Evolutionary conservation across 1,284 basidiomycete genomes (phyloP).

Genomic region (Fomitopsis schrenkii): DNA sequence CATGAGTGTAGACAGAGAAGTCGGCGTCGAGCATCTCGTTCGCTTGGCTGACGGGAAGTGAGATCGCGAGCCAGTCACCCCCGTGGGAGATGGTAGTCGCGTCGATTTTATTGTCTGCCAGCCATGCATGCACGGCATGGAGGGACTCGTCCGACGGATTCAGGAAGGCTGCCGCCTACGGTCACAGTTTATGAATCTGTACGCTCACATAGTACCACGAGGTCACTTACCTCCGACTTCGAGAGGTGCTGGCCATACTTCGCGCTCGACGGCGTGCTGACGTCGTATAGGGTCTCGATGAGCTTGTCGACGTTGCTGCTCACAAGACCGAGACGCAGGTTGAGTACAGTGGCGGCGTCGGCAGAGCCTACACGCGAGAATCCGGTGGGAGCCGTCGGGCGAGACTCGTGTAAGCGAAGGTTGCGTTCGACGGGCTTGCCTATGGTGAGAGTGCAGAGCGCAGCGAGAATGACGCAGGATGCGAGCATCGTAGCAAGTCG

Average conservation of each 20-base stretch:
- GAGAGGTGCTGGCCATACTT: constrained; percentile 30
- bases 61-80: constrained; percentile 19
- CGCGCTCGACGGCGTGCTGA: constrained; percentile 27
- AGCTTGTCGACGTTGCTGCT: constrained; percentile 28
- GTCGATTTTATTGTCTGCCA: constrained; percentile 28
- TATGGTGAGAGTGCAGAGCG: constrained; percentile 13
- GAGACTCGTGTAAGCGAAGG: constrained; percentile 23
- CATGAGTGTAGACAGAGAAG: constrained; percentile 35
- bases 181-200: neutral
- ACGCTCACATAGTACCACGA: too few relatives aligned
- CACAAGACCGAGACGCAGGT: constrained; percentile 25
- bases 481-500: constrained; percentile 3
- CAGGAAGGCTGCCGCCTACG: constrained; percentile 33
- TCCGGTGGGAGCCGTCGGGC: constrained; percentile 17
- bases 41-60: constrained; percentile 28
- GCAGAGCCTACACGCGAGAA: constrained; percentile 23
- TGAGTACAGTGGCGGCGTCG: constrained; percentile 16
- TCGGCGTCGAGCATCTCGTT: constrained; percentile 33
- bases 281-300: constrained; percentile 20
- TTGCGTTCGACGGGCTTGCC: constrained; percentile 15
- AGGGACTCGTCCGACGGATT: constrained; percentile 30
- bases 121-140: constrained; percentile 30
- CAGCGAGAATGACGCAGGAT: constrained; percentile 9
- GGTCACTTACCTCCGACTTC: constrained; percentile 23
- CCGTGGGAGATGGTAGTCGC: constrained; percentile 21